Base-by-base conservation (phyloP, 2,329 filamentous ascomycete genomes). In the Botrytis sinoallii region DNA sequence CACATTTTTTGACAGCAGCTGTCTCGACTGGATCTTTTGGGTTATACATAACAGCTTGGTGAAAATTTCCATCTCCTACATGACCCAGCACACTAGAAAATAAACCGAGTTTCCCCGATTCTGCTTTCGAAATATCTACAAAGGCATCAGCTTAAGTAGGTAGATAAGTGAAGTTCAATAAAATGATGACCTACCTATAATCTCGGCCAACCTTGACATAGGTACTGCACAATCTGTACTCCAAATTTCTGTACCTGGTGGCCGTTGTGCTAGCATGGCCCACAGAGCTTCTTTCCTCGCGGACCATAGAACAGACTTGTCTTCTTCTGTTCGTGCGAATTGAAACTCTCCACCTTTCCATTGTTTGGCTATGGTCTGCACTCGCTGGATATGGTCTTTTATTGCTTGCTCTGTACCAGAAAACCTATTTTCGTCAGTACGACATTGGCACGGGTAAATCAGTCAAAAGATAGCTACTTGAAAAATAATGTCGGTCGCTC, bases 31-130 rank as follows among this genome's bases (percentile, higher is more conserved):
- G 87, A 74, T 94, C 86, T 40, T 86, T 86, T n/a, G 88, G 88
- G 82, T 95, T 89, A 81, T 97, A 97, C 84, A 97, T 92, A 82
- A 98, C 95, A 79, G 91, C 93, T 81, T 94, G 91, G 82, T 97
- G 94, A 84, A 97, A 97, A 82, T 97, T 97, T 59, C 94, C 94
- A 80, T 97, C 94, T 22, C 94, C 94, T 72, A 97, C 91, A 80
- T 97, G 94, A 8, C 94, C 94, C 2, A 97, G 85, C 38, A 96
- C 92, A 78, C 91, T 93, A 1, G 93, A 93, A 81, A 97, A 96
- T 1, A 97, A 84, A 0, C 93, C 93, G 12, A 97, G 42, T 61
- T 66, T 73, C 20, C 94, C 92, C 85, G 96, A 90, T 79, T 97
- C 93, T 80, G 92, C 91, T 84, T 97, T 97, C 75, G 92, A 94